phyloP scores from a whole-genome alignment of 2,329 filamentous ascomycete species.

The Exophiala phaeomuriformis region DNA sequence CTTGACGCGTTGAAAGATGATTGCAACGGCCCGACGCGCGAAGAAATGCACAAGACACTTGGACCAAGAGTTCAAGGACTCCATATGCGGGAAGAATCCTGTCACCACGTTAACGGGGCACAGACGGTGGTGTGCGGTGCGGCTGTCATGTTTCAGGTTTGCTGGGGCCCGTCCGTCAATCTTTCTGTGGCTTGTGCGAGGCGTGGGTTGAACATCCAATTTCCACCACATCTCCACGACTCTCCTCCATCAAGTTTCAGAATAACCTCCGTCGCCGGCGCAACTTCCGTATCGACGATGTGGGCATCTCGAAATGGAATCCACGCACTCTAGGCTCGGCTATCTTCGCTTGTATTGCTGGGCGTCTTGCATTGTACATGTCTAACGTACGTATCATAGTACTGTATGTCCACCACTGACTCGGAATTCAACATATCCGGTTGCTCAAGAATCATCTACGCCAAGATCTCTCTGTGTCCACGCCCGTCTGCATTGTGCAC shows the following conservation, averaged over 20 bases:
- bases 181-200: not conserved
- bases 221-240: slow-evolving; percentile 3
- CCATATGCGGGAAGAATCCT: not conserved
- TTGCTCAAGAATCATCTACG: not conserved
- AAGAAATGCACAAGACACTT: not conserved
- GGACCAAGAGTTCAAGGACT: not conserved
- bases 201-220: slow-evolving; percentile 9
- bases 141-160: slow-evolving; percentile 13
- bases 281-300: slow-evolving; percentile 16
- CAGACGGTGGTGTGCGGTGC: not conserved
- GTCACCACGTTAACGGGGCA: not conserved
- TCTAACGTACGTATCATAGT: not conserved
- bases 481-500: not conserved
- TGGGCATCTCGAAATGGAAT: slow-evolving; percentile 1
- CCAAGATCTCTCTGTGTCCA: not conserved
- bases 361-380: slow-evolving; percentile 3
- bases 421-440: slow-evolving; percentile 2
- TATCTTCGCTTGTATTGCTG: slow-evolving; percentile 13
- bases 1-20: not conserved
- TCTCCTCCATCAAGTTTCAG: slow-evolving; percentile 13
- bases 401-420: not conserved
- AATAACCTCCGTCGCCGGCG: slow-evolving; percentile 3
- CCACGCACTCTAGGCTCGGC: slow-evolving; percentile 6
- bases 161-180: not conserved
- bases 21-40: not conserved